phyloP scores from a whole-genome alignment of 2,329 filamentous ascomycete species.

The Phialophora expanda region DNA sequence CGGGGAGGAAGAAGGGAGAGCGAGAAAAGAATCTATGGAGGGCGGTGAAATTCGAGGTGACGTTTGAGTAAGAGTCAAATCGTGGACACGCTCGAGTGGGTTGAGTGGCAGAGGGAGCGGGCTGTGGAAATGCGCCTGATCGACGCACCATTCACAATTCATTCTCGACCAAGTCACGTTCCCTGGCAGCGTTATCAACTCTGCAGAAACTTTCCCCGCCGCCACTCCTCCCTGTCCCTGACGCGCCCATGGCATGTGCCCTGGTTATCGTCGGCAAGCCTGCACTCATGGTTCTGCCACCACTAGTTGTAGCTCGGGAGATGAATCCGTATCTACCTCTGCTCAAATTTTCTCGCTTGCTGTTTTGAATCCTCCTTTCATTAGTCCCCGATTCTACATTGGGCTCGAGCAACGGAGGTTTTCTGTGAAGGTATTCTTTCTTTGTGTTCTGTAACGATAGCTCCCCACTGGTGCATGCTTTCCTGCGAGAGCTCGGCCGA shows the following conservation, averaged over 20 bases:
- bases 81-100: slow-evolving; percentile 15
- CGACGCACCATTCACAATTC: neutral
- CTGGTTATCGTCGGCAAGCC: slow-evolving; percentile 26
- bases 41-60: slow-evolving; percentile 25
- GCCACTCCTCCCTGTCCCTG: slow-evolving; percentile 8
- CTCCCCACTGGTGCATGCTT: slow-evolving; percentile 6
- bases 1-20: slow-evolving; percentile 9
- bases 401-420: neutral
- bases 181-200: neutral
- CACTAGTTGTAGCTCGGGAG: slow-evolving; percentile 10
- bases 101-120: neutral
- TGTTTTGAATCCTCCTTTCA: neutral
- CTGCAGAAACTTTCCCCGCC: slow-evolving; percentile 17
- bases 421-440: slow-evolving; percentile 1
- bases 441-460: slow-evolving; percentile 4
- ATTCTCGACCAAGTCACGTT: neutral
- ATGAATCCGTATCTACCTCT: slow-evolving; percentile 2
- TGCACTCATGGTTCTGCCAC: slow-evolving; percentile 12
- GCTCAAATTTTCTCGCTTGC: slow-evolving; percentile 1
- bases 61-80: slow-evolving; percentile 26
- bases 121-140: slow-evolving; percentile 4
- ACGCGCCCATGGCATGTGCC: slow-evolving; percentile 9
- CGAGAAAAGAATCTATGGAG: slow-evolving; percentile 7
- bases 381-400: neutral
- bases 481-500: neutral